phyloP scores from a whole-genome alignment of 208 protist genomes.

The Entamoeba nuttalli region DNA sequence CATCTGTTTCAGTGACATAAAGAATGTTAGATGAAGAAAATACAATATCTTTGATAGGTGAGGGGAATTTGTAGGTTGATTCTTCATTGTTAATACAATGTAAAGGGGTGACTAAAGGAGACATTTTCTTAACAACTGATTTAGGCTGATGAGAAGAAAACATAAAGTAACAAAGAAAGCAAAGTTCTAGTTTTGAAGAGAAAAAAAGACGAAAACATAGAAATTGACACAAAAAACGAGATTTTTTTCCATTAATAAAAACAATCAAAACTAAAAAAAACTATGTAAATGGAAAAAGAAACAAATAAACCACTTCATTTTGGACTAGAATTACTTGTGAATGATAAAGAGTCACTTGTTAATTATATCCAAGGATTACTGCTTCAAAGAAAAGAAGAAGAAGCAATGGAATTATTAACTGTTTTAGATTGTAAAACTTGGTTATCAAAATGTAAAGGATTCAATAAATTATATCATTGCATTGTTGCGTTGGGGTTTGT shows the following conservation, averaged over 20 bases:
- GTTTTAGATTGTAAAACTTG: neutral
- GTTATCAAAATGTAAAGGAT: neutral
- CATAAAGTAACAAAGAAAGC: too few relatives aligned
- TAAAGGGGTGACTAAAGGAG: too few relatives aligned
- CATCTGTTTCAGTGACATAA: neutral
- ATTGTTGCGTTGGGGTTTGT: neutral
- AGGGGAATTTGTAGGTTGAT: neutral
- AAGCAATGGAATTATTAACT: neutral
- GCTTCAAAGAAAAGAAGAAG: neutral
- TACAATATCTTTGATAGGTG: neutral
- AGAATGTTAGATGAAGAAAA: neutral
- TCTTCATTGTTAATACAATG: too few relatives aligned
- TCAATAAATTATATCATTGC: neutral
- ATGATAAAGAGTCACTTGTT: neutral
- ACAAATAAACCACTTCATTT: too few relatives aligned
- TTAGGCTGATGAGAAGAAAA: too few relatives aligned
- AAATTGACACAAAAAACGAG: too few relatives aligned
- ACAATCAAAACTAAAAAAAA: too few relatives aligned
- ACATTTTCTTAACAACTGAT: too few relatives aligned
- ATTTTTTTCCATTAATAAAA: too few relatives aligned
- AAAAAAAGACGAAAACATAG: too few relatives aligned
- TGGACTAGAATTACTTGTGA: neutral
- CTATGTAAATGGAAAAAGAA: too few relatives aligned
- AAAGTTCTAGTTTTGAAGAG: too few relatives aligned
- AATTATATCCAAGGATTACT: neutral